Base-by-base conservation (phyloP, 2,329 filamentous ascomycete genomes). In the Talaromyces sp. region DNA sequence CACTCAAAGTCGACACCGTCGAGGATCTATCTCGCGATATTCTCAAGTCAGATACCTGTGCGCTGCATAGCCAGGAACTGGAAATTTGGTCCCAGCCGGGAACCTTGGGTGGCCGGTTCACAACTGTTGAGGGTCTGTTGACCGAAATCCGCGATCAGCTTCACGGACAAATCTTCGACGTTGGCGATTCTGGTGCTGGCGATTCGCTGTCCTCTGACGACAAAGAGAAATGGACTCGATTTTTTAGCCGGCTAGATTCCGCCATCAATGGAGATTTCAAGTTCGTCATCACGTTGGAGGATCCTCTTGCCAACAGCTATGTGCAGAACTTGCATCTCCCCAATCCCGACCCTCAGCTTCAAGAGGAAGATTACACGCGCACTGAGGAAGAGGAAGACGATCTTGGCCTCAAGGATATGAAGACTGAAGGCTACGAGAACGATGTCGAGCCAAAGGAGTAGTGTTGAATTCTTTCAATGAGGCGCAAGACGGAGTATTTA, bases 341-440 rank as follows among this genome's bases (percentile, higher is more conserved):
- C 26, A 89, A 92, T 66, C 88, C 89, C 1, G 95, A 99, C 71
- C 88, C 88, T 17, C 89, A 95, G 76, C 89, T 99, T 72, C 86
- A 84, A 60, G 82, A 85, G 2, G 90, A 91, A 77, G 89, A 90
- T 31, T 99, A 99, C 73, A 85, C 89, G 62, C 84, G 95, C 63
- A 96, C 93, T 0, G 86, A 89, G 0, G 90, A 97, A 73, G 95
- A 99, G 72, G 91, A 96, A 77, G 95, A 99, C 70, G 91, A 97
- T 62, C 80, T 99, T 11, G 95, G 95, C 0, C 78, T 99, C 65
- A 86, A 81, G 62, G 95, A 99, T 71, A 99, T 99, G 87, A 95
- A 93, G 82, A 86, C 87, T 0, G 93, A 98, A 74, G 87, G 86
- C 0, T 98, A 99, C 70, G 89, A 89, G 73, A 80, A 86, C 58